phyloP scores from a whole-genome alignment of 805 yeast species.

The Sungouiozyma intestinalis region DNA sequence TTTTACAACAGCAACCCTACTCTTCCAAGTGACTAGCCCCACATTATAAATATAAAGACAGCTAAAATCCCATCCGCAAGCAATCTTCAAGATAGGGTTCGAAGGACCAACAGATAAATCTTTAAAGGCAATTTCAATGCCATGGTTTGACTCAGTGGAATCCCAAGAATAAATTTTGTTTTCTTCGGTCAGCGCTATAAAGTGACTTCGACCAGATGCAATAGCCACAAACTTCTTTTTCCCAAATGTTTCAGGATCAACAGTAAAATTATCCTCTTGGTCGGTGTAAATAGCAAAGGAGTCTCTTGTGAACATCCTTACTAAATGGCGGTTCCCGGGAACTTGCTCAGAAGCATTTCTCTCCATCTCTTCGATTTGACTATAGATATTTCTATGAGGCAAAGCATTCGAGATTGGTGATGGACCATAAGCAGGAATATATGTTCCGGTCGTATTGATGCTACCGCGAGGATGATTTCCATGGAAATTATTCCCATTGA shows the following conservation, averaged over 20 bases:
- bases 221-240: slow-evolving; percentile 35
- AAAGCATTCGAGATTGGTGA: slow-evolving; percentile 8
- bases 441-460: slow-evolving; percentile 16
- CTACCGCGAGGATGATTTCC: slow-evolving; percentile 4
- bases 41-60: slow-evolving; percentile 38
- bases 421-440: slow-evolving; percentile 9
- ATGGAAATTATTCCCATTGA: slow-evolving; percentile 6
- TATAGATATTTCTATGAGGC: slow-evolving; percentile 24
- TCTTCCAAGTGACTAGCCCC: slow-evolving; percentile 53
- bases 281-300: slow-evolving; percentile 15
- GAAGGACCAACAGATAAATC: slow-evolving; percentile 13
- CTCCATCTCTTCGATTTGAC: slow-evolving; percentile 17
- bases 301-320: slow-evolving; percentile 23
- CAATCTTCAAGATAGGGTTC: slow-evolving; percentile 35
- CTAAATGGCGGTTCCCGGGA: slow-evolving; percentile 19
- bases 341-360: slow-evolving; percentile 12
- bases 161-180: slow-evolving; percentile 58
- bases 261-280: slow-evolving; percentile 3
- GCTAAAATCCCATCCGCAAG: slow-evolving; percentile 60
- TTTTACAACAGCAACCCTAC: slow-evolving; percentile 24
- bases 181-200: slow-evolving; percentile 45
- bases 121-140: slow-evolving; percentile 35
- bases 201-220: slow-evolving; percentile 55
- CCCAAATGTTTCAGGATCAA: slow-evolving; percentile 13
- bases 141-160: slow-evolving; percentile 30